These are phyloP conservation scores for Codiaeum variegatum DNA, from an alignment of 441 rosid species.

Conservation along the genomic window DNA sequence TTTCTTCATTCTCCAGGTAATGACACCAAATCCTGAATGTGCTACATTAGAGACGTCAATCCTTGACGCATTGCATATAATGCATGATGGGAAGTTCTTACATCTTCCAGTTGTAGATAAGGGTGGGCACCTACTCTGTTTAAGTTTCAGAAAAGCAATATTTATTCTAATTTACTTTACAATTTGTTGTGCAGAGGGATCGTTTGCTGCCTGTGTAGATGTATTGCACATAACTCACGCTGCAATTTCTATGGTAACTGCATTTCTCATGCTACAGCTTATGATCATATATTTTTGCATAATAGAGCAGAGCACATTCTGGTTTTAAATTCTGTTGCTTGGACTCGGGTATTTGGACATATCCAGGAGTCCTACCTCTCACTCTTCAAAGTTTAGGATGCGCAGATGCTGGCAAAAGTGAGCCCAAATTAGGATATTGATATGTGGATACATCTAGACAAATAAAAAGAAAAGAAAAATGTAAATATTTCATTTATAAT, in stretches of 20 bases:
- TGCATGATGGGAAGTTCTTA: conserved; percentile 89
- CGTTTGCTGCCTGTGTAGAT: conserved; percentile 65
- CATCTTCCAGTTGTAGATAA: conserved; percentile 88
- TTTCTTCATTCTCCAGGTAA: conserved; percentile 44
- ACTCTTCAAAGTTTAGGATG: no score
- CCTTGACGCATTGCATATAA: conserved; percentile 79
- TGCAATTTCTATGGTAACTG: conserved; percentile 72
- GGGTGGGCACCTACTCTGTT: conserved; percentile 34
- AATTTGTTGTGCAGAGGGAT: conserved; percentile 52
- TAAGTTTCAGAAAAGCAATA: conserved; percentile 2
- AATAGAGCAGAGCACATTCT: not conserved
- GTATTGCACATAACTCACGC: conserved; percentile 86
- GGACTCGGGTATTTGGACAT: no score
- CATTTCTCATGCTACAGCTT: conserved; percentile 14
- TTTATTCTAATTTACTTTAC: not conserved
- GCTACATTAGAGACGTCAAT: conserved; percentile 69
- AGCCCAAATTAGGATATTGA: no score
- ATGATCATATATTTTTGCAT: not conserved
- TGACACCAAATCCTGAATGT: conserved; percentile 85
- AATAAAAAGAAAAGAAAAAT: no score
- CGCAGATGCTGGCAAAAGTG: no score
- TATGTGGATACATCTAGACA: no score
- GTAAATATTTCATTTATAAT: no score
- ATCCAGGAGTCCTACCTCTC: no score
- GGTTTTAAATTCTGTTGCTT: no score